Evolutionary conservation across 257 asterid species (phyloP).

Genomic region (Echites panduratus): DNA sequence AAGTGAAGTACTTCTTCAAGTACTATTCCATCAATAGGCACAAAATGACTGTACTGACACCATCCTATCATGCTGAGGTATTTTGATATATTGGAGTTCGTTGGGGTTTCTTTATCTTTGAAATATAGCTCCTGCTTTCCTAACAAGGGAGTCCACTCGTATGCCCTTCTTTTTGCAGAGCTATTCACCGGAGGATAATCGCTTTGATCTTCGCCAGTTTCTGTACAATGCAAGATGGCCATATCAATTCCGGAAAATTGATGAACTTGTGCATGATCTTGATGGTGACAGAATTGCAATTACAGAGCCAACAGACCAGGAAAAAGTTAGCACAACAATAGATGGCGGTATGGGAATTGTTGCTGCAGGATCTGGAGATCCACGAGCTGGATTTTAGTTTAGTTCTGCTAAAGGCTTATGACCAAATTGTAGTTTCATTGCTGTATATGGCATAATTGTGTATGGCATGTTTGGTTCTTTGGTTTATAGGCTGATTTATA

Average conservation of each 20-base stretch:
- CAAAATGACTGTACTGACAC: constrained; percentile 91
- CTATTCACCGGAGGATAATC: constrained; percentile 90
- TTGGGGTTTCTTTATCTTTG: not conserved
- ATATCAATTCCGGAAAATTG: constrained; percentile 72
- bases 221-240: constrained; percentile 90
- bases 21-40: constrained; percentile 90
- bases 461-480: not conserved
- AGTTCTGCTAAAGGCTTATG: not conserved
- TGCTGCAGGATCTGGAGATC: constrained; percentile 83
- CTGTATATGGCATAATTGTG: not conserved
- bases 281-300: constrained; percentile 21
- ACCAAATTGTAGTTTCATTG: not conserved
- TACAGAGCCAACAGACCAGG: constrained; percentile 12
- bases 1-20: constrained; percentile 89
- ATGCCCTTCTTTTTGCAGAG: constrained; percentile 24
- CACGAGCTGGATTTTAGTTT: constrained; percentile 64
- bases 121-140: not conserved
- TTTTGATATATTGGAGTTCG: too few relatives aligned
- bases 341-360: constrained; percentile 78
- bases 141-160: not conserved
- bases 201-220: constrained; percentile 89
- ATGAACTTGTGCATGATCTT: constrained; percentile 55
- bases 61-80: constrained; percentile 95
- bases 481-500: too few relatives aligned
- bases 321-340: constrained; percentile 17